phyloP scores from a whole-genome alignment of 129 eudicot genomes.

The Solidago caesia region DNA sequence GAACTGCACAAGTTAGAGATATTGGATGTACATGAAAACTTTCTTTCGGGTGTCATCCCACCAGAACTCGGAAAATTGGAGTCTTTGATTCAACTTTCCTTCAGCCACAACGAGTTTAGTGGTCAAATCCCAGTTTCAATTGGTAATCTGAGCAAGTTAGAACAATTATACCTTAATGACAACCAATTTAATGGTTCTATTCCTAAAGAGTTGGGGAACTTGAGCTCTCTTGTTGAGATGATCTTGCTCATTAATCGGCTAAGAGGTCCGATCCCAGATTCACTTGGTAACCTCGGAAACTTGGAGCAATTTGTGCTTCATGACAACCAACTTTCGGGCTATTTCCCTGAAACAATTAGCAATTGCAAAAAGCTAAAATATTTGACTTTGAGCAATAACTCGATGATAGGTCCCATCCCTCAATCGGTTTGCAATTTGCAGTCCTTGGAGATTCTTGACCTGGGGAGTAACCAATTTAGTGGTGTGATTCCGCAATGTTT shows the following conservation, averaged over 20 bases:
- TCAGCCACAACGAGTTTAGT: conserved; percentile 24
- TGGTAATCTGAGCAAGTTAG: conserved; percentile 27
- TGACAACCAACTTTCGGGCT: conserved; percentile 28
- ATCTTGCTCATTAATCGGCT: conserved; percentile 20
- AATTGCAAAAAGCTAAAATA: conserved; percentile 25
- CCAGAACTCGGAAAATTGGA: conserved; percentile 24
- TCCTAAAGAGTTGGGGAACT: conserved; percentile 30
- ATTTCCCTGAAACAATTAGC: conserved; percentile 27
- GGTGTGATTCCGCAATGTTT: conserved; percentile 34
- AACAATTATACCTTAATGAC: conserved; percentile 32
- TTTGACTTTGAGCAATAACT: conserved; percentile 23
- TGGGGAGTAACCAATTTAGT: conserved; percentile 29
- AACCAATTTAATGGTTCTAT: conserved; percentile 28
- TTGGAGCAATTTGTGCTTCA: conserved; percentile 34
- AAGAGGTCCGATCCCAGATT: conserved; percentile 26
- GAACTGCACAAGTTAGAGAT: conserved; percentile 28
- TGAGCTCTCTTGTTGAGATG: conserved; percentile 30
- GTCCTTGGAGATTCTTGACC: conserved; percentile 23
- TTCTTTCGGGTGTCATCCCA: conserved; percentile 34
- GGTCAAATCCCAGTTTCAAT: conserved; percentile 30
- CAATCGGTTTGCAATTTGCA: conserved; percentile 32
- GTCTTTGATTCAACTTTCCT: conserved; percentile 19
- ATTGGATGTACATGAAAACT: conserved; percentile 26
- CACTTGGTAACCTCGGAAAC: conserved; percentile 29
- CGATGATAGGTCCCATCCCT: conserved; percentile 21